Base-by-base conservation (phyloP, 371 early-diverging fungal species). In the Apophysomyces variabilis region DNA sequence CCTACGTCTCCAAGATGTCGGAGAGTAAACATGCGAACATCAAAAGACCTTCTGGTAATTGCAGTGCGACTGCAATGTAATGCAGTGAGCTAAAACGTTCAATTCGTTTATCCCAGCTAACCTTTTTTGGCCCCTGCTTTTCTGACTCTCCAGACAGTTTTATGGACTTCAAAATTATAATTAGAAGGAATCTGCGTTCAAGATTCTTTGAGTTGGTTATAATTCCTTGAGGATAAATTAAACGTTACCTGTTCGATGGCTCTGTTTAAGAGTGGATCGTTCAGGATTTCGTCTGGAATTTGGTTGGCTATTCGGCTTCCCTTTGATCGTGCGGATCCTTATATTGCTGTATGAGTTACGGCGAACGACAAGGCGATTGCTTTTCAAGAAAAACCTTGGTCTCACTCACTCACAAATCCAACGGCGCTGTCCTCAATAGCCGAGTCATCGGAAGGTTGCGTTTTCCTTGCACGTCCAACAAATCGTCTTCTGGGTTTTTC, bases 81-180 rank as follows among this genome's bases (percentile, higher is more conserved):
- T 4, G 26, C 32, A 16, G 26, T 32, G 56, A 41, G 4, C 38
- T 46, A 26, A 38, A 43, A 58, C 26, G 35, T 11, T 38, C 3
- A 26, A 26, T 26, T 26, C 32, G 7, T 26, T 36, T 50, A 6
- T 13, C 57, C 61, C 11, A 3, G 38, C 18, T 38, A 71, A 91
- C 92, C 92, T 78, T 89, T 90, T 66, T 87, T 97, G 13, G 96
- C 89, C 0, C 79, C 76, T 14, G 90, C 79, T 62, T 90, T 90
- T 68, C 87, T 82, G 44, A 99, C 91, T 75, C 96, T 94, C 93
- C 94, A 94, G 1, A 99, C 81, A 13, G 95, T 94, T 77, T 99
- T 99, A 79, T 95, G 92, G 57, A 99, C 95, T 80, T 99, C 99
- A 88, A 99, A 99, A 84, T 98, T 99, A 84, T 99, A 99, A 80